These are phyloP conservation scores for Solidago caesia DNA, from an alignment of 129 eudicot genomes.

Conservation along the genomic window DNA sequence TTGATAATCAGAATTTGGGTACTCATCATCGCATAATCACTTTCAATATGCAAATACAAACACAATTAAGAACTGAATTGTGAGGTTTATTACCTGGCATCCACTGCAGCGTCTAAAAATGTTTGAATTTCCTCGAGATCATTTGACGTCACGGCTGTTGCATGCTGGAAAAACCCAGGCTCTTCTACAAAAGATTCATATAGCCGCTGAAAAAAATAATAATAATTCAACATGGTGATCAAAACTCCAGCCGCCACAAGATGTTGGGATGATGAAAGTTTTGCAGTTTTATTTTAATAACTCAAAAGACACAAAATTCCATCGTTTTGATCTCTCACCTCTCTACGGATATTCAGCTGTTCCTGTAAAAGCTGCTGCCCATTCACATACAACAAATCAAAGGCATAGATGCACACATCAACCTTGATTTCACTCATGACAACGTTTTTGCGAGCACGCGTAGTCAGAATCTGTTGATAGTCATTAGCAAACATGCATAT, in stretches of 20 bases:
- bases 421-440: constrained; percentile 77
- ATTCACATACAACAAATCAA: constrained; percentile 72
- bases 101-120: constrained; percentile 80
- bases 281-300: background rate
- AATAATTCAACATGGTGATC: background rate
- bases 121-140: constrained; percentile 91
- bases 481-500: constrained; percentile 6
- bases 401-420: constrained; percentile 84
- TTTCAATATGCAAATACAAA: no score
- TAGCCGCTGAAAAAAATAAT: constrained; percentile 52
- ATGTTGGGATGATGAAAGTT: background rate
- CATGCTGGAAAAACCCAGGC: constrained; percentile 66
- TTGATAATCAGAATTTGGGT: background rate
- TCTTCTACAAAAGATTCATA: constrained; percentile 80
- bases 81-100: constrained; percentile 52
- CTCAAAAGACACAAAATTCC: background rate
- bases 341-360: constrained; percentile 71
- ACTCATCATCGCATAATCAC: background rate
- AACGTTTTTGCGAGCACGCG: constrained; percentile 94
- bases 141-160: constrained; percentile 71
- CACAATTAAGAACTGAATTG: background rate
- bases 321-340: constrained; percentile 39
- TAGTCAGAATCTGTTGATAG: constrained; percentile 53
- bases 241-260: background rate
- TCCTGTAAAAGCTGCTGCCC: constrained; percentile 79